These are phyloP conservation scores for Fusarium papillatum DNA, from an alignment of 2,329 filamentous ascomycete genomes.

Conservation along the genomic window DNA sequence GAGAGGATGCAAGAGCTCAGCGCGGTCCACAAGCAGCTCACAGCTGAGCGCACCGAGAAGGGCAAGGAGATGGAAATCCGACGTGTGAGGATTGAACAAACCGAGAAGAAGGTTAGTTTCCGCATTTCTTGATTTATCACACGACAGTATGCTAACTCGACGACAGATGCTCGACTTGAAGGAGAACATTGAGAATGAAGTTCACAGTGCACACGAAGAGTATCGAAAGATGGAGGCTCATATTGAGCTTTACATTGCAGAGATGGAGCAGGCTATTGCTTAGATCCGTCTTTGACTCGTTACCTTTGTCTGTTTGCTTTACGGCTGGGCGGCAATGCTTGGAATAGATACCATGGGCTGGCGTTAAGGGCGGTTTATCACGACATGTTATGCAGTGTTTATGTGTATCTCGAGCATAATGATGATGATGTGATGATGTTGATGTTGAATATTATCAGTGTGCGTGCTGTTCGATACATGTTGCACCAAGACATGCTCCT, in stretches of 20 bases:
- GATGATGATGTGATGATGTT: constrained; percentile 16
- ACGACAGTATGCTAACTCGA: constrained; percentile 37
- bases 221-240: constrained; percentile 98
- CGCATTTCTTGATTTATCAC: neutral
- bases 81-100: constrained; percentile 95
- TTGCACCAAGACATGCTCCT: neutral
- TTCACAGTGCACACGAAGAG: constrained; percentile 91
- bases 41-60: constrained; percentile 88
- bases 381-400: constrained; percentile 27
- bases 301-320: constrained; percentile 25
- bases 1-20: constrained; percentile 92
- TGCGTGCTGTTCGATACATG: neutral
- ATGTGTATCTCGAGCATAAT: constrained; percentile 20
- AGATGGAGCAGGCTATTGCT: constrained; percentile 93
- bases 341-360: constrained; percentile 53
- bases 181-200: constrained; percentile 96
- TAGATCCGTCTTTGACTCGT: constrained; percentile 6
- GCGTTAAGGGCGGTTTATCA: constrained; percentile 50
- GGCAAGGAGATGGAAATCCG: constrained; percentile 92
- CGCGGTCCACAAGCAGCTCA: constrained; percentile 82
- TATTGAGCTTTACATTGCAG: constrained; percentile 96
- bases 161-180: constrained; percentile 94
- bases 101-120: constrained; percentile 89
- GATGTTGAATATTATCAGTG: neutral
- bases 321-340: constrained; percentile 30